phyloP scores from a whole-genome alignment of 176 grass and related monocot species.

The Triticum monococcum region DNA sequence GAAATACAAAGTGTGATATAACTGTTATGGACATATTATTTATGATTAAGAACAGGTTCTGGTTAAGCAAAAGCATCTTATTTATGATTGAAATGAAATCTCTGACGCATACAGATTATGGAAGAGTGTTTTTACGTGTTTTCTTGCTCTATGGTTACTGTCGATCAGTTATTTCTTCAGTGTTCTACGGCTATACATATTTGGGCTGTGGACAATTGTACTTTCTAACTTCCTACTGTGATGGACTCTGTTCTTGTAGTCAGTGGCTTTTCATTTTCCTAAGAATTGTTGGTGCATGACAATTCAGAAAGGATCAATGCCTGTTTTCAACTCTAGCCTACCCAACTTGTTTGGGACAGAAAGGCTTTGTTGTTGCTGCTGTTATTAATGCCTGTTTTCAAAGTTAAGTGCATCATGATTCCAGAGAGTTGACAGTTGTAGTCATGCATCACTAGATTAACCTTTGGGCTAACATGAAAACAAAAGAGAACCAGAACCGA shows the following conservation, averaged over 20 bases:
- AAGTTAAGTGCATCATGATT: not conserved
- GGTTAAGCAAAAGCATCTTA: slow-evolving; percentile 1
- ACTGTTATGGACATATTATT: not conserved
- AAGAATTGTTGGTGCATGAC: not conserved
- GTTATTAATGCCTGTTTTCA: not conserved
- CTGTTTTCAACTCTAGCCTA: not conserved
- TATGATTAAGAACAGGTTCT: not conserved
- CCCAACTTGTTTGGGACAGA: too few species aligned
- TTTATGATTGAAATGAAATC: not conserved
- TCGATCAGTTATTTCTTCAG: not conserved
- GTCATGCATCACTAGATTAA: not conserved
- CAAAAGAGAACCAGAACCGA: not conserved
- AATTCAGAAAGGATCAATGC: not conserved
- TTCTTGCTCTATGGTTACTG: not conserved
- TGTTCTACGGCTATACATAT: not conserved
- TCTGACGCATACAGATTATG: not conserved
- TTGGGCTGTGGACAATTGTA: not conserved
- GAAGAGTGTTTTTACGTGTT: not conserved
- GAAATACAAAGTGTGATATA: slow-evolving; percentile 14
- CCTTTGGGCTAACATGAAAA: not conserved
- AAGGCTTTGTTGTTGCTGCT: too few species aligned
- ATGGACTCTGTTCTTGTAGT: not conserved
- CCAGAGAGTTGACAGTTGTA: not conserved
- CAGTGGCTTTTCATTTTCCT: not conserved
- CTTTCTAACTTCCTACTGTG: not conserved